phyloP scores from a whole-genome alignment of 2,329 filamentous ascomycete species.

The Bipolaris oryzae region DNA sequence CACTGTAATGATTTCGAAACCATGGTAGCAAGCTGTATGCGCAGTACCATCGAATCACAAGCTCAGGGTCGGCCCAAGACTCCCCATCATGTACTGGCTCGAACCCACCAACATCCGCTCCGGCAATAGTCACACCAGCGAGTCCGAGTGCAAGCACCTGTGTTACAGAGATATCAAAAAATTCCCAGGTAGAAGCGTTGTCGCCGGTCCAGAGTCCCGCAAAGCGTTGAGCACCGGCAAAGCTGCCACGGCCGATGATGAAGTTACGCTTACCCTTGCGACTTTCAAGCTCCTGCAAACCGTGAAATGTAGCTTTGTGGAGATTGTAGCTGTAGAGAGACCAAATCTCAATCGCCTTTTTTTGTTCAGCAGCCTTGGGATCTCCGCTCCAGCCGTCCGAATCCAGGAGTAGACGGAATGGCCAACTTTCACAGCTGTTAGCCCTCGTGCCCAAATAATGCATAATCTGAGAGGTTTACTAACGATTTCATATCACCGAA shows the following conservation, averaged over 20 bases:
- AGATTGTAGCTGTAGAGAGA: not conserved
- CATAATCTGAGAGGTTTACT: not conserved
- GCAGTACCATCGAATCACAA: not conserved
- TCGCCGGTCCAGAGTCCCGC: not conserved
- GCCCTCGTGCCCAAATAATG: not conserved
- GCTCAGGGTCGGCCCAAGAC: not conserved
- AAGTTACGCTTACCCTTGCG: not conserved
- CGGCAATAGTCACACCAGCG: not conserved
- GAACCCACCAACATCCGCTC: not conserved
- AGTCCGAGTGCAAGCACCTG: not conserved
- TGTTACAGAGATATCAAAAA: not conserved
- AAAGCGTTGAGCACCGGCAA: not conserved
- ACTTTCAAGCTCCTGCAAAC: not conserved
- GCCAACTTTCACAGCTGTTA: not conserved
- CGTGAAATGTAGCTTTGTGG: not conserved
- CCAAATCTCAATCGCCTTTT: not conserved
- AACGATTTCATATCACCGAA: not conserved
- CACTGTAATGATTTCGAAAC: not conserved
- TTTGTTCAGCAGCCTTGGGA: not conserved
- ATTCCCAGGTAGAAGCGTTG: not conserved
- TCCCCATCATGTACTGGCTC: not conserved
- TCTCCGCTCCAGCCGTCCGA: not conserved
- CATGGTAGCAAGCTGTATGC: not conserved
- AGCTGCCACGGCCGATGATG: not conserved
- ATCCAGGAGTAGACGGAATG: not conserved